Percentiles rank a stretch among this genome's conserved stretches.
phyloP scores from a whole-genome alignment of 1,284 basidiomycete genomes.

The Erythrobasidium hasegawianum region DNA sequence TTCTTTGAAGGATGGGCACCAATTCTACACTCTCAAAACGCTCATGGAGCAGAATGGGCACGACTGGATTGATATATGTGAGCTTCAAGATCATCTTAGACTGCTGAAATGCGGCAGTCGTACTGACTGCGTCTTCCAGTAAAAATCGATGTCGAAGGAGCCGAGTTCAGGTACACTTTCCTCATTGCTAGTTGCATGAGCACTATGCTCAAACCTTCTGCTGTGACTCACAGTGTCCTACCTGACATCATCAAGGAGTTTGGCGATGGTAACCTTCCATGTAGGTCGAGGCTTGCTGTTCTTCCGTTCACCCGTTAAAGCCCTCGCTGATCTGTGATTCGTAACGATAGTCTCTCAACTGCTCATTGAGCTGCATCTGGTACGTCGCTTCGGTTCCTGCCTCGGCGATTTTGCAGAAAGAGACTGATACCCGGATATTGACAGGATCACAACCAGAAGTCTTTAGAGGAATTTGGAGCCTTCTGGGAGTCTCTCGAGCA shows the following conservation, averaged over 20 bases:
- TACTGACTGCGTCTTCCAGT: constrained; percentile 50
- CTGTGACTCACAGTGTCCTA: constrained; percentile 12
- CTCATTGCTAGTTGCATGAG: too few relatives aligned
- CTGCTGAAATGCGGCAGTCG: too few relatives aligned
- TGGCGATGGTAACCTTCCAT: constrained; percentile 24
- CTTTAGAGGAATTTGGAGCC: constrained; percentile 51
- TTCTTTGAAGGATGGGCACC: constrained; percentile 25
- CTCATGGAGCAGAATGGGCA: constrained; percentile 34
- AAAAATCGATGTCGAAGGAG: constrained; percentile 29
- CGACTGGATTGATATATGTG: constrained; percentile 32
- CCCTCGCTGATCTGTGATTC: too few relatives aligned
- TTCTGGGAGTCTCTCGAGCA: constrained; percentile 60
- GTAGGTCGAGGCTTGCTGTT: too few relatives aligned
- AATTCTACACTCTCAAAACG: constrained; percentile 29
- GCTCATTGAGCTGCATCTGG: constrained; percentile 59
- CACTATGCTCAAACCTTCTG: too few relatives aligned
- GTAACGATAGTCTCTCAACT: constrained; percentile 52
- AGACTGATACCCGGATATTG: too few relatives aligned
- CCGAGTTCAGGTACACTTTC: constrained; percentile 15
- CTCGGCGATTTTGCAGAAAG: too few relatives aligned
- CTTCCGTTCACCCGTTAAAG: too few relatives aligned
- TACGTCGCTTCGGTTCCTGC: too few relatives aligned
- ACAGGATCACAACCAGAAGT: too few relatives aligned
- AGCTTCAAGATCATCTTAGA: too few relatives aligned
- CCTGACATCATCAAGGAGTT: constrained; percentile 26